These are phyloP conservation scores for Arctostaphylos glauca DNA, from an alignment of 148 eudicot genomes.

Conservation along the genomic window DNA sequence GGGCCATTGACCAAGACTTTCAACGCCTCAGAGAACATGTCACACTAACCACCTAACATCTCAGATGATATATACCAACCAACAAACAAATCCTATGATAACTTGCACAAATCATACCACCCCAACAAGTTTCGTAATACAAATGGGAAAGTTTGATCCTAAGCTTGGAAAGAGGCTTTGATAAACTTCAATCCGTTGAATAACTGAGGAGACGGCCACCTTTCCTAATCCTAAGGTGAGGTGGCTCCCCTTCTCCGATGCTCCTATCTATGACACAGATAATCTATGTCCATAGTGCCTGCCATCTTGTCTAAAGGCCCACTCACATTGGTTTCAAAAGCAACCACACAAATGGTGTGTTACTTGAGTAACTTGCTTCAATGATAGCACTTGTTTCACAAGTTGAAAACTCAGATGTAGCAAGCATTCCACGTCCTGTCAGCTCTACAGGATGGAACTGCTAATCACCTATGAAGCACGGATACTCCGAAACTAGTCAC, in stretches of 20 bases:
- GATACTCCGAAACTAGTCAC: no score
- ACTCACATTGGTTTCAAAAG: not conserved
- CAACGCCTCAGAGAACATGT: not conserved
- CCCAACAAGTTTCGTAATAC: not conserved
- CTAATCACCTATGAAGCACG: no score
- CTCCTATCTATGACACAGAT: not conserved
- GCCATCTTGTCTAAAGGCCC: not conserved
- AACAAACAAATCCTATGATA: not conserved
- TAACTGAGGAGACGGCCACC: not conserved
- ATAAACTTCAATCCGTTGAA: not conserved
- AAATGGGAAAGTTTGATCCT: not conserved
- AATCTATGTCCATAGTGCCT: not conserved
- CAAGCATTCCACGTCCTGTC: not conserved
- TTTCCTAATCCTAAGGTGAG: not conserved
- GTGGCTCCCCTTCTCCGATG: not conserved
- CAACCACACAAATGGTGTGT: not conserved
- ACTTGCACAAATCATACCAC: not conserved
- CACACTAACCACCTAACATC: not conserved
- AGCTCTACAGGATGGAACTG: not conserved
- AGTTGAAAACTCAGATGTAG: not conserved
- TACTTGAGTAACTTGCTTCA: not conserved
- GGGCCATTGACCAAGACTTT: not conserved
- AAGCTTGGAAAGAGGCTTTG: not conserved
- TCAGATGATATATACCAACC: not conserved
- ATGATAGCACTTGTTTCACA: not conserved